These are phyloP conservation scores for Colletotrichum nymphaeae DNA, from an alignment of 2,329 filamentous ascomycete species.

Conservation along the genomic window DNA sequence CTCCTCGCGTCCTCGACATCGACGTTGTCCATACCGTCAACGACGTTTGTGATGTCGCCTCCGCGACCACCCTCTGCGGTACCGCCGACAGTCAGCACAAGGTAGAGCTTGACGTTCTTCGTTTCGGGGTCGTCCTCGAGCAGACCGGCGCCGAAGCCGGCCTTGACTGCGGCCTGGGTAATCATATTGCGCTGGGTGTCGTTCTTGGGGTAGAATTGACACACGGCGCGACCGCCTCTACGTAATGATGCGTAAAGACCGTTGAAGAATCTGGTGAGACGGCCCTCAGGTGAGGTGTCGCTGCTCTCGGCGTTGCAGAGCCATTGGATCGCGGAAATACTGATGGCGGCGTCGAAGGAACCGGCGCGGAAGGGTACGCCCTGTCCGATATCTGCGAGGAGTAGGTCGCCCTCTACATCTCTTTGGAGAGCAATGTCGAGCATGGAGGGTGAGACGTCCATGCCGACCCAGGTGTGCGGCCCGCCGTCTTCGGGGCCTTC, in stretches of 20 bases:
- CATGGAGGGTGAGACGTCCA: constrained; percentile 97
- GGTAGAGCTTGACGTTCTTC: constrained; percentile 96
- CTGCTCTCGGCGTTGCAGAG: constrained; percentile 94
- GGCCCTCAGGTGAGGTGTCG: constrained; percentile 82
- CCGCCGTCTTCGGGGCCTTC: constrained; percentile 77
- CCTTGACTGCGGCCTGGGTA: constrained; percentile 86
- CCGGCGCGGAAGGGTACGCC: constrained; percentile 94
- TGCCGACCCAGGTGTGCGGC: constrained; percentile 95
- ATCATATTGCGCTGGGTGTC: constrained; percentile 93
- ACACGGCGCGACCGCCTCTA: constrained; percentile 89
- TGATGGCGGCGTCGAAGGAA: constrained; percentile 93
- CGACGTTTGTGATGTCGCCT: constrained; percentile 90
- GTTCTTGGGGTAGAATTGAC: constrained; percentile 99
- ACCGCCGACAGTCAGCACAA: constrained; percentile 90
- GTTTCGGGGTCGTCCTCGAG: constrained; percentile 96
- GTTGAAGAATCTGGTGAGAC: constrained; percentile 90
- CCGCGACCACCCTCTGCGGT: constrained; percentile 59
- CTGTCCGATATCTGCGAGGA: constrained; percentile 95
- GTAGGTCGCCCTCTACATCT: constrained; percentile 92
- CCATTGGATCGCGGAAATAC: constrained; percentile 98
- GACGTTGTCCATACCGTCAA: constrained; percentile 88
- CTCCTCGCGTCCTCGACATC: constrained; percentile 80
- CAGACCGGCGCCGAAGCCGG: constrained; percentile 94
- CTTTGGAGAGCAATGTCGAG: constrained; percentile 92
- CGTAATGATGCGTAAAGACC: constrained; percentile 87